These are phyloP conservation scores for Lophiostoma macrostomum DNA, from an alignment of 495 filamentous ascomycete genomes.

Conservation along the genomic window DNA sequence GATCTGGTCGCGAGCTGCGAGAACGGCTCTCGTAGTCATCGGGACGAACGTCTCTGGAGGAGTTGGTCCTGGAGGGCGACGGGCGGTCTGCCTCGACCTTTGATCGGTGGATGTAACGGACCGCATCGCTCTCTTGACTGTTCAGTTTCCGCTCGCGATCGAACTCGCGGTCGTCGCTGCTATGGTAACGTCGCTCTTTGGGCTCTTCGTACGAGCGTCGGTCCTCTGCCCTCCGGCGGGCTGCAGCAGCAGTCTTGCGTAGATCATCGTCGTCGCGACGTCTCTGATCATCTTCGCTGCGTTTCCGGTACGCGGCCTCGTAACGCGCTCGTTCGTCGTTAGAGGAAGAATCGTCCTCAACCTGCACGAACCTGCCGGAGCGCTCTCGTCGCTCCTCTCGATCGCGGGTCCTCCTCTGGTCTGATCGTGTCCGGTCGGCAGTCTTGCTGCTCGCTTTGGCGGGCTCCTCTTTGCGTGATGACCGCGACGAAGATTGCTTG, in stretches of 20 bases:
- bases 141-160: slow-evolving; percentile 23
- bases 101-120: slow-evolving; percentile 21
- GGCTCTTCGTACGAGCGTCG: slow-evolving; percentile 19
- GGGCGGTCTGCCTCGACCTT: slow-evolving; percentile 22
- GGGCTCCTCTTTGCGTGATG: slow-evolving; percentile 24
- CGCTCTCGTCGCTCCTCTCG: slow-evolving; percentile 31
- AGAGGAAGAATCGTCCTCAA: slow-evolving; percentile 25
- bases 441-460: slow-evolving; percentile 14
- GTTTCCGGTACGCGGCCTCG: slow-evolving; percentile 23
- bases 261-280: slow-evolving; percentile 25
- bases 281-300: slow-evolving; percentile 22
- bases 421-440: slow-evolving; percentile 29
- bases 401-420: slow-evolving; percentile 31
- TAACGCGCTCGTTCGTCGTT: slow-evolving; percentile 25
- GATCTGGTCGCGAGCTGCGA: slow-evolving; percentile 13
- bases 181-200: slow-evolving; percentile 10
- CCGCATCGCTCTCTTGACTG: slow-evolving; percentile 9
- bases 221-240: slow-evolving; percentile 21
- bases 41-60: slow-evolving; percentile 25
- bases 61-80: slow-evolving; percentile 21
- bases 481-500: slow-evolving; percentile 23
- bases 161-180: slow-evolving; percentile 9
- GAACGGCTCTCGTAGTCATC: slow-evolving; percentile 11
- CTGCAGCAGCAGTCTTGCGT: slow-evolving; percentile 13
- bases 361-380: slow-evolving; percentile 18